Conservation (phyloP, 345 rosid genomes). For the Euphorbia lathyris region DNA sequence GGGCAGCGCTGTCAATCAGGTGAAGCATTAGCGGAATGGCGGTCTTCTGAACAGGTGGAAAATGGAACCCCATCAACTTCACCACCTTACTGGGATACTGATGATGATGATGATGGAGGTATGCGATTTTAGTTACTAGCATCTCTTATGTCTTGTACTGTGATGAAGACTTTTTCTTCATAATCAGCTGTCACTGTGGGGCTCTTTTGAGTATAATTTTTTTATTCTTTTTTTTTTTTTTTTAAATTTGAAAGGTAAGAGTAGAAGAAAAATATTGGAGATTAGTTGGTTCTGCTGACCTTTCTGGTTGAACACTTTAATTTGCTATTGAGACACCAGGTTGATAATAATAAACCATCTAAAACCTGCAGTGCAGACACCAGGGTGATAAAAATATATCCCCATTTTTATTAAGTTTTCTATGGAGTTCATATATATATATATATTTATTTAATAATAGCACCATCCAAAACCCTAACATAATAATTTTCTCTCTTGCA, state of each 20-base stretch:
- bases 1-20: slow-evolving; percentile 59
- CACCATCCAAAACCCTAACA: background rate
- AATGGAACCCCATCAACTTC: slow-evolving; percentile 85
- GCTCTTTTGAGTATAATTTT: too few species aligned
- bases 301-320: background rate
- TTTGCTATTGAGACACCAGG: background rate
- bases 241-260: background rate
- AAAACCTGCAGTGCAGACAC: background rate
- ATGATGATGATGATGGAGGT: slow-evolving; percentile 75
- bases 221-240: too few species aligned
- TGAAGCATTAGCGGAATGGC: slow-evolving; percentile 89
- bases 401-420: background rate
- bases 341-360: background rate
- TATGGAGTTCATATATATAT: background rate
- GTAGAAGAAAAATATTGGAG: background rate
- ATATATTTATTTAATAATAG: background rate
- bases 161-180: background rate
- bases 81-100: slow-evolving; percentile 87
- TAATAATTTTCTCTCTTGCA: background rate
- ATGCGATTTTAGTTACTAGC: slow-evolving; percentile 18
- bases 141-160: background rate
- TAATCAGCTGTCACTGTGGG: background rate
- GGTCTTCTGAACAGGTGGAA: slow-evolving; percentile 90
- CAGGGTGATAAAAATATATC: background rate
- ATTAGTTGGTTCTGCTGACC: background rate